phyloP scores from a whole-genome alignment of 2,329 filamentous ascomycete genomes.

The Aspergillus brasiliensis region DNA sequence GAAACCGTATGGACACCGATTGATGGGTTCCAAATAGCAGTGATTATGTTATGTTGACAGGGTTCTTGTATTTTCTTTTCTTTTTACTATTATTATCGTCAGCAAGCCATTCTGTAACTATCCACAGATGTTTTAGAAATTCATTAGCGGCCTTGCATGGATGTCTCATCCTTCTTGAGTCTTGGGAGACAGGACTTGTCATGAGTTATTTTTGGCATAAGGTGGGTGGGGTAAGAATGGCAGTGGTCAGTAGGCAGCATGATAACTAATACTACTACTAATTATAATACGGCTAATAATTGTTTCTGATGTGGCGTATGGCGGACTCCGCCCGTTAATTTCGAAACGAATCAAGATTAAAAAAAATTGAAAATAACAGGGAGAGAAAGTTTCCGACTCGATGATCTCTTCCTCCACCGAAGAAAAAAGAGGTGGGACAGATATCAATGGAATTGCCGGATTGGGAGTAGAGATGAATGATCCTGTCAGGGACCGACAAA shows the following conservation, averaged over 20 bases:
- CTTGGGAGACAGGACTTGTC: background rate
- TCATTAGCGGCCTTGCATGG: conserved; percentile 8
- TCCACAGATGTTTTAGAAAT: conserved; percentile 1
- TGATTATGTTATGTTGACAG: conserved; percentile 15
- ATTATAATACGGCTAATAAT: background rate
- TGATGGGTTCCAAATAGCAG: conserved; percentile 21
- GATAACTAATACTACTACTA: background rate
- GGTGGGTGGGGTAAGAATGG: conserved; percentile 1
- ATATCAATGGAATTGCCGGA: background rate
- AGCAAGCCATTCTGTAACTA: background rate
- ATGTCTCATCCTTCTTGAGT: background rate
- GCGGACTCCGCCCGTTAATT: background rate
- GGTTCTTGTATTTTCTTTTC: conserved; percentile 13
- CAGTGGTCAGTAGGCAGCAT: conserved; percentile 9
- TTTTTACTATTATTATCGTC: background rate
- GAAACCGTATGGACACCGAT: conserved; percentile 49
- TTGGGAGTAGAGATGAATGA: background rate
- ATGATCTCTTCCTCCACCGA: background rate
- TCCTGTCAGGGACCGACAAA: conserved; percentile 5
- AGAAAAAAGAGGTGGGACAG: background rate
- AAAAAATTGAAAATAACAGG: background rate
- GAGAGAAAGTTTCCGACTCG: background rate
- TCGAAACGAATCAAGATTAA: background rate
- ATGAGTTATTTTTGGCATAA: conserved; percentile 10
- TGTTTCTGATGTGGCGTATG: conserved; percentile 3